Evolutionary conservation across 2,329 filamentous ascomycete species (phyloP).

Genomic region (Colletotrichum sublineola): DNA sequence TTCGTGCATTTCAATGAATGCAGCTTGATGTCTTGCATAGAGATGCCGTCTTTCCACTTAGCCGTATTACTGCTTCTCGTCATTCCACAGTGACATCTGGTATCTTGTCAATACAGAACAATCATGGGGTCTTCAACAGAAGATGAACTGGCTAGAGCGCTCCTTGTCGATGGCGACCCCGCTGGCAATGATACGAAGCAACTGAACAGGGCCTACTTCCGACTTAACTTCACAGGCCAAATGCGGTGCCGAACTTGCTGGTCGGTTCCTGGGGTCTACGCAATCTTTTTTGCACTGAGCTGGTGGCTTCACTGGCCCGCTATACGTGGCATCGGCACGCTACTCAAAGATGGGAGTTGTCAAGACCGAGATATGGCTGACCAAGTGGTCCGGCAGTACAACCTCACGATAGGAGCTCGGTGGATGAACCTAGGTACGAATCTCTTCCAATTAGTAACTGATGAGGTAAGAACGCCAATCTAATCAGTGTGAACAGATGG

Average conservation of each 20-base stretch:
- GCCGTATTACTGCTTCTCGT: neutral
- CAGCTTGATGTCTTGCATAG: neutral
- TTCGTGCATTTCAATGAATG: neutral
- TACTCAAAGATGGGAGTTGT: neutral
- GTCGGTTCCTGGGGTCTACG: neutral
- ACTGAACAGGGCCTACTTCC: neutral
- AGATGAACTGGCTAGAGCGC: neutral
- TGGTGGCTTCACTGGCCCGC: neutral
- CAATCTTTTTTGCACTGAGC: neutral
- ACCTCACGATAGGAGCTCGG: constrained; percentile 17
- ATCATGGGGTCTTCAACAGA: neutral
- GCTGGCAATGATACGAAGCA: neutral
- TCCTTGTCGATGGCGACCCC: neutral
- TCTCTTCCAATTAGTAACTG: accelerated
- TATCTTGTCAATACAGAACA: accelerated
- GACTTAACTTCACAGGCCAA: neutral
- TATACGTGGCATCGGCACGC: too few species aligned
- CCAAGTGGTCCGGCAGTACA: constrained; percentile 6
- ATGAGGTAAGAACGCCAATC: neutral
- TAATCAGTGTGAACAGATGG: constrained; percentile 2
- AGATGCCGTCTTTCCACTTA: neutral
- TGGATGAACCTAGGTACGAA: constrained; percentile 30
- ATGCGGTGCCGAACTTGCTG: neutral
- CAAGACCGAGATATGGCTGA: neutral
- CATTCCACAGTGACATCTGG: neutral